Percentiles rank a stretch among this genome's conserved stretches.
These are phyloP conservation scores for Monilinia fructigena DNA, from an alignment of 2,329 filamentous ascomycete species.

Conservation along the genomic window DNA sequence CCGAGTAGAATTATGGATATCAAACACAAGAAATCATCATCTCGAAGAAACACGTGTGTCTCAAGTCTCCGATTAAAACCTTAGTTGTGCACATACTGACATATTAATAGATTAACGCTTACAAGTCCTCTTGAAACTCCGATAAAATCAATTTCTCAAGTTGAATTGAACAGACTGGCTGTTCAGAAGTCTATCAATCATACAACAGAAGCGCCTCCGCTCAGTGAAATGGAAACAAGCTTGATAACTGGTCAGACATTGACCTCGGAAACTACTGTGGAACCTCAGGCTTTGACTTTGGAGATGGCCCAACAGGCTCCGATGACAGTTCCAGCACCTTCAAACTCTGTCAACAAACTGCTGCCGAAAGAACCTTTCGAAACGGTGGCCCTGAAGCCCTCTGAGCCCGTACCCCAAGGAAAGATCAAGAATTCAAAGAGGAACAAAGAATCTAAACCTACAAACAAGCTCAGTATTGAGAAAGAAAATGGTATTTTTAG, in stretches of 20 bases:
- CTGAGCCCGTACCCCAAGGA: constrained; percentile 8
- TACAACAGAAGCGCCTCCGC: no score
- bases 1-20: neutral
- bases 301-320: neutral
- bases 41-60: constrained; percentile 25
- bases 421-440: constrained; percentile 18
- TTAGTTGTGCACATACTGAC: constrained; percentile 1
- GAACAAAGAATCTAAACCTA: constrained; percentile 19
- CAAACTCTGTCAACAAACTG: neutral
- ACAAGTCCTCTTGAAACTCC: constrained; percentile 16
- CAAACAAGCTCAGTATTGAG: constrained; percentile 1
- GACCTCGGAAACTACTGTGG: neutral
- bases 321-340: neutral
- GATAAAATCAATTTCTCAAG: neutral
- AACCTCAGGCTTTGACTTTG: neutral
- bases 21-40: constrained; percentile 19
- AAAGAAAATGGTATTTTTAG: neutral
- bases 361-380: neutral
- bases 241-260: neutral
- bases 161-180: neutral
- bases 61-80: neutral
- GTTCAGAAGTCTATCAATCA: neutral
- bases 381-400: neutral
- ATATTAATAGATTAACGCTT: constrained; percentile 10
- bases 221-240: neutral